A percentile compares a stretch with the other conserved stretches of the same genome.
These are phyloP conservation scores for Heterobasidion irregulare DNA, from an alignment of 1,284 basidiomycete species.

Conservation along the genomic window DNA sequence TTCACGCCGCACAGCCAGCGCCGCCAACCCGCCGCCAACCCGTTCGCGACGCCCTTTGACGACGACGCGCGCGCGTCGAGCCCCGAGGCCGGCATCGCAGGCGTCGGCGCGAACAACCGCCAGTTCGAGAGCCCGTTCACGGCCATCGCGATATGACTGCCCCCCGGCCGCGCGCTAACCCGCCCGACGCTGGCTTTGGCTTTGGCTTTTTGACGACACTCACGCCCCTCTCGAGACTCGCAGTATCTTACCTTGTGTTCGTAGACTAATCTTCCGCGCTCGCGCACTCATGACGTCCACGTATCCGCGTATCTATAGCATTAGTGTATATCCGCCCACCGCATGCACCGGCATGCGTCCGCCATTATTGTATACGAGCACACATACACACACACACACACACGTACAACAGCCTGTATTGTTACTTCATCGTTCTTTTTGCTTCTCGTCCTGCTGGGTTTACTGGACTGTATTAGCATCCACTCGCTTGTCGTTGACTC, in stretches of 20 bases:
- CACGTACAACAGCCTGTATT: neutral
- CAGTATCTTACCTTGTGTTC: neutral
- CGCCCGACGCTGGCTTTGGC: too few species aligned
- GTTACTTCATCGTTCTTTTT: neutral
- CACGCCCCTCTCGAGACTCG: neutral
- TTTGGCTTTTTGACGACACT: too few species aligned
- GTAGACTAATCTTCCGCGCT: neutral
- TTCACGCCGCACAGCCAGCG: conserved; percentile 13
- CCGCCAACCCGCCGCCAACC: conserved; percentile 26
- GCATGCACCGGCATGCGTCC: too few species aligned
- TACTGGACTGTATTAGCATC: neutral
- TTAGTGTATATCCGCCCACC: too few species aligned
- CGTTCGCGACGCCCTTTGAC: conserved; percentile 74
- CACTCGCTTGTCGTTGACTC: neutral
- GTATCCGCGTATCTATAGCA: too few species aligned
- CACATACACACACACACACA: neutral
- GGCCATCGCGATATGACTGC: neutral
- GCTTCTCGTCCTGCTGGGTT: neutral
- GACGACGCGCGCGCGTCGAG: conserved; percentile 33
- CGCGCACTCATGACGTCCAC: neutral
- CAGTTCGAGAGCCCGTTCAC: neutral
- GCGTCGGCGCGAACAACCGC: neutral
- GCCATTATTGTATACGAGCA: neutral
- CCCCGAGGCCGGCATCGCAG: neutral
- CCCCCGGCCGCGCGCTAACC: too few species aligned